These are phyloP conservation scores for Lolium multiflorum DNA, from an alignment of 176 grass and related monocot genomes.

Conservation along the genomic window DNA sequence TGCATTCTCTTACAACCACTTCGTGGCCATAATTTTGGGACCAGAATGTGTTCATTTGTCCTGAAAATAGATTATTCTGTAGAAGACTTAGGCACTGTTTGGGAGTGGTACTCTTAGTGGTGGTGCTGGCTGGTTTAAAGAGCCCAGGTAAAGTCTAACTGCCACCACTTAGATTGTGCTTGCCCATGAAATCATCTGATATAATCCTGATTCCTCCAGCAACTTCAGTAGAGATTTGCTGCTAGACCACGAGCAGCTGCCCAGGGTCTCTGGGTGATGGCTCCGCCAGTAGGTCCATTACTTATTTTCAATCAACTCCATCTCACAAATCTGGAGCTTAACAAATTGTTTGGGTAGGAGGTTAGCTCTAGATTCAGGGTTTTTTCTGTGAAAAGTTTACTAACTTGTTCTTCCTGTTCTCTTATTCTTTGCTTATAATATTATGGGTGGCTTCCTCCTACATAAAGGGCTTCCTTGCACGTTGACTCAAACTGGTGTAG, in stretches of 20 bases:
- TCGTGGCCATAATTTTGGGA: background rate
- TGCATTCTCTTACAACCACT: background rate
- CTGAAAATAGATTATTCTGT: constrained; percentile 3
- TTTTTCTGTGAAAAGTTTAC: background rate
- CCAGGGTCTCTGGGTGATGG: background rate
- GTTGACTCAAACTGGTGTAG: background rate
- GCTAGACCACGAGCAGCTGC: background rate
- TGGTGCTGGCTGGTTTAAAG: background rate
- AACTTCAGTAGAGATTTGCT: background rate
- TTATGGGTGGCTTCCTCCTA: background rate
- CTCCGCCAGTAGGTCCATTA: background rate
- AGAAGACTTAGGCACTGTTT: background rate
- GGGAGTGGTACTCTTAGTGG: background rate
- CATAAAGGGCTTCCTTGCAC: background rate
- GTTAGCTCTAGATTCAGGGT: background rate
- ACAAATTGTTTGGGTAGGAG: background rate
- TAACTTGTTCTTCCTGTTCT: background rate
- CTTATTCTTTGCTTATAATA: background rate
- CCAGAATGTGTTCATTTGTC: background rate
- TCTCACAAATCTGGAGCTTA: background rate
- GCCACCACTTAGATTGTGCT: background rate
- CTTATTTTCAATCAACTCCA: background rate
- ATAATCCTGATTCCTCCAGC: background rate
- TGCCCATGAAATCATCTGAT: background rate
- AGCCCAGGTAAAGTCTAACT: background rate